Evolutionary conservation across 2,329 filamentous ascomycete species (phyloP), one percentile per base, ranked within the genome.

Genomic region (Fonsecaea erecta): DNA sequence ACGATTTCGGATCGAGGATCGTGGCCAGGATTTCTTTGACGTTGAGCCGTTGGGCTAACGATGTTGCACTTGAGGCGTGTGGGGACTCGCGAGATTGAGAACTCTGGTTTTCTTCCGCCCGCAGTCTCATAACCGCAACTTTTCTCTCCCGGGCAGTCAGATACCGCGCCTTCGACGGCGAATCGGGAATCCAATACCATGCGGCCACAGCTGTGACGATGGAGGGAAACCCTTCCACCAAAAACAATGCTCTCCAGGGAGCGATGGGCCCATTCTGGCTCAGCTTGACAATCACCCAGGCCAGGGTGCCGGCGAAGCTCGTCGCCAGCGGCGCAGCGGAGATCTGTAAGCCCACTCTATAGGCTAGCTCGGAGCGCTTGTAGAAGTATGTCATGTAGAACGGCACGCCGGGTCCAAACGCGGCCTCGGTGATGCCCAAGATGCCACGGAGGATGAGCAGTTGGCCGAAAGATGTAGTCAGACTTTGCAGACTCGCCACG

Each of bases 301-400:
- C 92, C 3, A 97, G 81, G 8, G 85, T 89, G 43, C 91, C 91
- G 0, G 93, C 93, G 69, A 95, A 88, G 1, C 83, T 85, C 8
- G 84, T 84, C 35, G 86, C 86, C 35, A 88, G 74, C 0, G 86
- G 85, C 6, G 85, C 85, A 0, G 86, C 93, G 0, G 91, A 93
- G 60, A 97, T 88, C 77, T 97, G 96, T 1, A 96, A 84, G 24
- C 92, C 93, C 0, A 91, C 95, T 40, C 93, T 83, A 66, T 95
- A 89, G 0, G 93, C 94, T 35, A 97, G 81, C 76, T 98, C 94
- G 53, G 86, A 79, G 6, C 85, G 78, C 14, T 81, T 82, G 74
- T 85, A 89, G 77, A 89, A 89, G 71, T 88, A 84, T 0, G 85
- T 87, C 8, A 89, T 75, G 67, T 87, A 89, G 72, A 88, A 88